A percentile compares a stretch with the other conserved stretches of the same genome.
These are phyloP conservation scores for Candida hispaniensis DNA, from an alignment of 805 yeast genomes.

Conservation along the genomic window DNA sequence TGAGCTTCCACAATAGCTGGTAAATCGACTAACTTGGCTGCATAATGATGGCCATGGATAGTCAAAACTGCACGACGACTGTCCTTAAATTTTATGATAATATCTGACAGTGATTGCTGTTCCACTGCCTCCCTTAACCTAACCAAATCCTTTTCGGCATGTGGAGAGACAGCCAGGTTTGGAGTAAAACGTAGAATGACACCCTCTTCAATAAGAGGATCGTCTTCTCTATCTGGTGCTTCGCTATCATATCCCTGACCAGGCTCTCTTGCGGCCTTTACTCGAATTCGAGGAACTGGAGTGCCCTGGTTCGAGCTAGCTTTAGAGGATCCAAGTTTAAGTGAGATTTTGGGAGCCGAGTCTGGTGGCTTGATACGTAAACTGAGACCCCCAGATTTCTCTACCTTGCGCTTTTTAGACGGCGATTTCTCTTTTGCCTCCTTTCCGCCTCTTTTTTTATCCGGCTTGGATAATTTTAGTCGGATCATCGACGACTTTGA, in stretches of 20 bases:
- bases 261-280: conserved; percentile 57
- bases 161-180: conserved; percentile 28
- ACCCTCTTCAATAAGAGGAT: conserved; percentile 84
- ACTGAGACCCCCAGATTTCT: too few relatives aligned
- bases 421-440: too few relatives aligned
- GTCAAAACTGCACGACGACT: conserved; percentile 65
- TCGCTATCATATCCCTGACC: conserved; percentile 97
- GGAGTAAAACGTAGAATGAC: conserved; percentile 60
- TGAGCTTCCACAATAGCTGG: conserved; percentile 83
- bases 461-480: too few relatives aligned
- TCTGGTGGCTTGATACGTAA: too few relatives aligned
- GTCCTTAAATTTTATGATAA: conserved; percentile 75
- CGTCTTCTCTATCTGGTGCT: conserved; percentile 92
- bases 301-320: conserved; percentile 4
- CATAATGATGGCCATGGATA: conserved; percentile 59
- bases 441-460: too few relatives aligned
- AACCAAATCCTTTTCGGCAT: conserved; percentile 46
- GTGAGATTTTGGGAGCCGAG: too few relatives aligned
- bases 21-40: conserved; percentile 76
- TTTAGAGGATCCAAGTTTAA: too few relatives aligned
- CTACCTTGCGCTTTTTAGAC: too few relatives aligned
- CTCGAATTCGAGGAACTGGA: conserved; percentile 37
- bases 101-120: conserved; percentile 48
- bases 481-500: too few relatives aligned
- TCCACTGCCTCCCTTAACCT: conserved; percentile 67